These are phyloP conservation scores for Mycena venus DNA, from an alignment of 768 basidiomycete genomes.

Conservation along the genomic window DNA sequence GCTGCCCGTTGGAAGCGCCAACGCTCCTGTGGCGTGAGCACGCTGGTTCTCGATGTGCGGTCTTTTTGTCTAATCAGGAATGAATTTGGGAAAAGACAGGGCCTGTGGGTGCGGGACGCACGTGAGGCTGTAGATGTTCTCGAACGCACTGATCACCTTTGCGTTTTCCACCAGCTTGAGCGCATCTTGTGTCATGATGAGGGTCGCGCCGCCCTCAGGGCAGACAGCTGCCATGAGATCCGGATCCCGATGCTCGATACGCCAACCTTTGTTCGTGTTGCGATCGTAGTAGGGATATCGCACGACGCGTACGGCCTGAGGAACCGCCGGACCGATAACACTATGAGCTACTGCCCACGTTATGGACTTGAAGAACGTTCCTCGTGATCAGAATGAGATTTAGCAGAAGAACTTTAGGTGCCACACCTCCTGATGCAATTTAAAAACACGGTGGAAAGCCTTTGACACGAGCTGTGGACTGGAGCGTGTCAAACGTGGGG, in stretches of 20 bases:
- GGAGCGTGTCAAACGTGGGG: slow-evolving; percentile 35
- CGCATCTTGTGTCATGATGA: slow-evolving; percentile 16
- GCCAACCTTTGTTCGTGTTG: too few relatives aligned
- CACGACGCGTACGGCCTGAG: slow-evolving; percentile 38
- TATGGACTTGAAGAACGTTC: background rate
- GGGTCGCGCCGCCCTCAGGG: background rate
- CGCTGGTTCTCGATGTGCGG: slow-evolving; percentile 23
- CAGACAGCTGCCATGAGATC: slow-evolving; percentile 1
- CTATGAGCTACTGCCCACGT: slow-evolving; percentile 40
- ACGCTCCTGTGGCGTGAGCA: slow-evolving; percentile 36
- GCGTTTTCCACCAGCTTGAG: slow-evolving; percentile 11
- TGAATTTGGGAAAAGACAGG: too few relatives aligned
- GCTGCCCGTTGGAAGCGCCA: slow-evolving; percentile 38
- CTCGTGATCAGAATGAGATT: too few relatives aligned
- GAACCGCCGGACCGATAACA: slow-evolving; percentile 40
- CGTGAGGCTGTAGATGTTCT: slow-evolving; percentile 40
- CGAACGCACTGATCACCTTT: slow-evolving; percentile 24
- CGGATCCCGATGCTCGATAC: background rate
- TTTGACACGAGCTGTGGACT: slow-evolving; percentile 38
- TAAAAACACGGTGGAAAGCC: slow-evolving; percentile 36
- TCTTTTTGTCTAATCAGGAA: background rate
- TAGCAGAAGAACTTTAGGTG: too few relatives aligned
- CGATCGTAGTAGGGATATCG: slow-evolving; percentile 6
- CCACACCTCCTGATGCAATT: slow-evolving; percentile 32
- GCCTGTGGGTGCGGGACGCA: slow-evolving; percentile 14